Base-by-base conservation (phyloP, 2,329 filamentous ascomycete species). In the Claviceps capensis region DNA sequence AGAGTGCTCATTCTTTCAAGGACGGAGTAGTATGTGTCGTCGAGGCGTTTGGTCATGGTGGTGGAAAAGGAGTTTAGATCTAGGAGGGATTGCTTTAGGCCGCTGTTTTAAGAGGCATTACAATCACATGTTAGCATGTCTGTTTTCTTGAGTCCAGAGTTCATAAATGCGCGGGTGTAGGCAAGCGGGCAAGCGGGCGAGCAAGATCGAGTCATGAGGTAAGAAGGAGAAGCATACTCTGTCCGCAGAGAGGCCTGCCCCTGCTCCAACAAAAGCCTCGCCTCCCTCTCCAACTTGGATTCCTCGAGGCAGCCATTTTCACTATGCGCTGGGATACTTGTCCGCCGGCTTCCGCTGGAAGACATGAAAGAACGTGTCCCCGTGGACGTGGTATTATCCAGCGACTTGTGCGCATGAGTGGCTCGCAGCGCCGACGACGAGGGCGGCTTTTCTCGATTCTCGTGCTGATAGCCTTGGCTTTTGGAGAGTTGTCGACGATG, bases 1-100 rank as follows among this genome's bases (percentile, higher is more conserved):
- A 90, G 70, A 1, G 74, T 65, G 48, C 75, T 76, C 48, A 85
- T 74, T 61, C 84, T 86, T 62, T 87, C 82, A 34, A 88, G 72
- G 9, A 89, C 77, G 0, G 79, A 78, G 57, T 86, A 85, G 67
- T 89, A 90, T 3, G 83, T 83, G 53, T 85, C 79, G 63, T 90
- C 85, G 43, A 91, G 77, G 37, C 77, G 77, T 54, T 76, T 74
- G 16, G 82, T 86, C 23, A 82, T 79, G 22, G 73, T 67, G 52
- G 79, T 74, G 22, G 84, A 84, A 63, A 82, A 75, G 36, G 74
- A 69, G 58, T 75, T 75, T 11, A 89, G 71, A 48, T 76, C 70
- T 23, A 65, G 62, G 0, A 82, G 67, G 4, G 77, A 74, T 52
- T 73, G 73, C 56, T 71, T 72, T 19, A 83, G 60, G 47, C 72